A percentile compares a stretch with the other conserved stretches of the same genome.
phyloP scores from a whole-genome alignment of 352 stramenopile genomes.

The Pythium phragmiticola region DNA sequence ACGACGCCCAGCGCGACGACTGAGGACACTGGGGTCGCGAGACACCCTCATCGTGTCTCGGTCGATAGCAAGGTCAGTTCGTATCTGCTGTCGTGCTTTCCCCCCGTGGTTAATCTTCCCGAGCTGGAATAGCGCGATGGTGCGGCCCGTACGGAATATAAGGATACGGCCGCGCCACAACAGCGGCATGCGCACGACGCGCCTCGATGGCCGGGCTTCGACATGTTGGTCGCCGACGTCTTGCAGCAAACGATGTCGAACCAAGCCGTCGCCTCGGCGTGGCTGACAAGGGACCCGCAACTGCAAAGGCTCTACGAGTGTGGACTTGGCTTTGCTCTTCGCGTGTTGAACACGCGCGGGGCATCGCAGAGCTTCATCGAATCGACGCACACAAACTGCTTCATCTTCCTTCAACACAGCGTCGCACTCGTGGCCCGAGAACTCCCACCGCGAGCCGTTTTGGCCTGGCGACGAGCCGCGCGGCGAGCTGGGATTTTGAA shows the following conservation, averaged over 20 bases:
- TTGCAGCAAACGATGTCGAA: constrained; percentile 4
- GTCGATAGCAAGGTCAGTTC: too few species aligned
- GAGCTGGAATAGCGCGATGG: too few species aligned
- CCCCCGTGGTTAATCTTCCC: too few species aligned
- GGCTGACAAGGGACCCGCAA: neutral
- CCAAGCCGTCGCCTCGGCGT: neutral
- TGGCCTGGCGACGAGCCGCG: constrained; percentile 1
- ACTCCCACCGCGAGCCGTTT: neutral
- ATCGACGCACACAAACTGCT: constrained; percentile 8
- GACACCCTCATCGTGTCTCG: too few species aligned
- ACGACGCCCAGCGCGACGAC: too few species aligned
- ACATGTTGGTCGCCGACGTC: neutral
- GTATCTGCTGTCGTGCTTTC: too few species aligned
- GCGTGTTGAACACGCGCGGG: neutral
- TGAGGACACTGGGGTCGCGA: too few species aligned
- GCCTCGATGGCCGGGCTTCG: neutral
- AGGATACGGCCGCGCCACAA: neutral
- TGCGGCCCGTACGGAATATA: too few species aligned
- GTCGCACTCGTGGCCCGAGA: neutral
- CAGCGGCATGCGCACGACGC: neutral
- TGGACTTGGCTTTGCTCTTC: constrained; percentile 6
- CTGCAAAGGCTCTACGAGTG: neutral
- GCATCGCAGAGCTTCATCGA: neutral
- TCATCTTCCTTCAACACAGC: constrained; percentile 3
- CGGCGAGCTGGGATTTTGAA: neutral